Evolutionary conservation across 148 eudicot genomes (phyloP).

Genomic region (Silene conica): DNA sequence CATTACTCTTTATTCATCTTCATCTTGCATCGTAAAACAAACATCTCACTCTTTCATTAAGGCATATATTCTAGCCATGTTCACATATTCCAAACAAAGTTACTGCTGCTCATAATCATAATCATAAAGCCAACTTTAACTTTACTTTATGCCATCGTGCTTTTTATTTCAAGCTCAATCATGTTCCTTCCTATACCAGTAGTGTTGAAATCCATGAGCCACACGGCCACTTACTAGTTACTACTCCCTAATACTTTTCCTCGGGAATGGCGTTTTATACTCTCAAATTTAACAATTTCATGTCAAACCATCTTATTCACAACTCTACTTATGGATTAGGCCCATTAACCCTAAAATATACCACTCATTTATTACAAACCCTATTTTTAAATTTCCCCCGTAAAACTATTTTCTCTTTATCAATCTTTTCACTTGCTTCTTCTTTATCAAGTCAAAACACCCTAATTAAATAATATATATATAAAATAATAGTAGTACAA

Average conservation of each 20-base stretch:
- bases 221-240: background rate
- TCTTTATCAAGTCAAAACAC: conserved; percentile 24
- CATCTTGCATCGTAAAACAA: background rate
- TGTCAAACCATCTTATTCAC: too few species aligned
- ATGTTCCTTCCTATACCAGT: too few species aligned
- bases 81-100: conserved; percentile 18
- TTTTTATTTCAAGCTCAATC: background rate
- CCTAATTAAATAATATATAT: background rate
- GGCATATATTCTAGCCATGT: conserved; percentile 11
- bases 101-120: too few species aligned
- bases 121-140: background rate
- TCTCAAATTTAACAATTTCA: background rate
- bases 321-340: background rate
- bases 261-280: background rate
- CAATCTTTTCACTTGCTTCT: conserved; percentile 1
- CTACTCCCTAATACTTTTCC: background rate
- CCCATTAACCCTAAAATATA: background rate
- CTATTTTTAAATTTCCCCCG: background rate
- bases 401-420: too few species aligned
- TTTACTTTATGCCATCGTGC: background rate
- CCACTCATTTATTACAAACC: background rate
- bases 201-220: conserved; percentile 14
- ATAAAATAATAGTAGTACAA: background rate
- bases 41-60: background rate
- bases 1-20: background rate